Conservation (phyloP, 345 rosid species). For the Aquilaria yunnanensis region DNA sequence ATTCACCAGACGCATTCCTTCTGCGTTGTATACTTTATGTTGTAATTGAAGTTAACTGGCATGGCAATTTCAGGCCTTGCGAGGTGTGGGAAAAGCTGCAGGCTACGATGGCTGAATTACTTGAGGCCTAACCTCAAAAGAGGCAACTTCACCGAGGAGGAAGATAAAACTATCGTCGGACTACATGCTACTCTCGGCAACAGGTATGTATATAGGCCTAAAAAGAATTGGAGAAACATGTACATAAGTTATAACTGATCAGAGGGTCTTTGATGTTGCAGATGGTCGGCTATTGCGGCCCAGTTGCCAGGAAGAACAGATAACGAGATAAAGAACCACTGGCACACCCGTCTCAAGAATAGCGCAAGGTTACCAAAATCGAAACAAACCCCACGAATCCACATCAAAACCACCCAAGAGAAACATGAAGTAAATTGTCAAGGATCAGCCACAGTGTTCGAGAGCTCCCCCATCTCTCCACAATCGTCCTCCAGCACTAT, state of each 20-base stretch:
- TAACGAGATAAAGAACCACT: conserved; percentile 56
- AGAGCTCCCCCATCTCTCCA: conserved; percentile 19
- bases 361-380: conserved; percentile 9
- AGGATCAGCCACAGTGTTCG: conserved; percentile 11
- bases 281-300: conserved; percentile 61
- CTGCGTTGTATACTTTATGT: no score
- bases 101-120: conserved; percentile 59
- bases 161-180: conserved; percentile 39
- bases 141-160: conserved; percentile 46
- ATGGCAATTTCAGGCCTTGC: conserved; percentile 29
- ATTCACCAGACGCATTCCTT: no score
- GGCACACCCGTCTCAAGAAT: conserved; percentile 55
- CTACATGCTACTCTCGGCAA: conserved; percentile 41
- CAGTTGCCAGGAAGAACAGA: conserved; percentile 54
- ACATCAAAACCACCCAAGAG: neutral
- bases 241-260: neutral
- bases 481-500: conserved; percentile 10
- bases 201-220: conserved; percentile 17
- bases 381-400: neutral
- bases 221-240: no score
- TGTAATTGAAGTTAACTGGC: no score
- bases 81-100: conserved; percentile 67
- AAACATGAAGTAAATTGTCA: conserved; percentile 1
- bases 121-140: conserved; percentile 50
- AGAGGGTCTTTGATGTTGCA: conserved; percentile 9